Conservation (phyloP, 768 basidiomycete genomes). For the Boletus barrowsii region DNA sequence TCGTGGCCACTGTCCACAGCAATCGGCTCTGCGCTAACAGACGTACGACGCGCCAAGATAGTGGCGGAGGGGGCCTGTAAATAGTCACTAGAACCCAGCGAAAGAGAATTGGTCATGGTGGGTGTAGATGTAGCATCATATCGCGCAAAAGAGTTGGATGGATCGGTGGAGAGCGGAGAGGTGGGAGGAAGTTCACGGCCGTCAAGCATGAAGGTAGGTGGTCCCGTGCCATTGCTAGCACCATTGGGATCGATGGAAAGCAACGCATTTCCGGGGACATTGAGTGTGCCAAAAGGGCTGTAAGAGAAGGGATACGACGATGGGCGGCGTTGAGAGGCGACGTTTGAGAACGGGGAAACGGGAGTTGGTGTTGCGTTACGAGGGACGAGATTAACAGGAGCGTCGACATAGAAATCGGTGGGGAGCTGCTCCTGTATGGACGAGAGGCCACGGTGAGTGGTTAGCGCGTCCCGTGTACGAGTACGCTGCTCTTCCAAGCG, state of each 20-base stretch:
- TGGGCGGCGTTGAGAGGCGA: constrained; percentile 46
- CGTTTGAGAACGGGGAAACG: constrained; percentile 57
- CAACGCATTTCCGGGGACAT: constrained; percentile 78
- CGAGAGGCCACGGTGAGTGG: constrained; percentile 49
- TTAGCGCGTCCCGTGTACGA: constrained; percentile 58
- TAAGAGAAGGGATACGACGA: constrained; percentile 55
- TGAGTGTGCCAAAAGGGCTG: constrained; percentile 76
- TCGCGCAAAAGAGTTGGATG: constrained; percentile 45
- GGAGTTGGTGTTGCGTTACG: constrained; percentile 36
- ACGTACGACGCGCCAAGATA: constrained; percentile 86
- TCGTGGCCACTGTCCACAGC: constrained; percentile 67
- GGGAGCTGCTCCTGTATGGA: constrained; percentile 52
- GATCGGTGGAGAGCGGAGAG: constrained; percentile 52
- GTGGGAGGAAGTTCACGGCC: constrained; percentile 59
- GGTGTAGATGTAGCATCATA: constrained; percentile 47
- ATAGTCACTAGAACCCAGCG: constrained; percentile 53
- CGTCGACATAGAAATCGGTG: constrained; percentile 57
- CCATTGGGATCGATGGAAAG: constrained; percentile 47
- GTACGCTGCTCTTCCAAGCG: constrained; percentile 82
- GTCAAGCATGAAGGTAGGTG: constrained; percentile 60
- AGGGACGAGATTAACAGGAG: constrained; percentile 35
- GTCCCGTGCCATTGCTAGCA: constrained; percentile 29
- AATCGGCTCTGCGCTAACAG: constrained; percentile 95
- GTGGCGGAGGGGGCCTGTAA: constrained; percentile 72
- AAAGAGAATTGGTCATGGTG: constrained; percentile 40